phyloP scores from a whole-genome alignment of 2,329 filamentous ascomycete genomes.

The Dissoconium aciculare region DNA sequence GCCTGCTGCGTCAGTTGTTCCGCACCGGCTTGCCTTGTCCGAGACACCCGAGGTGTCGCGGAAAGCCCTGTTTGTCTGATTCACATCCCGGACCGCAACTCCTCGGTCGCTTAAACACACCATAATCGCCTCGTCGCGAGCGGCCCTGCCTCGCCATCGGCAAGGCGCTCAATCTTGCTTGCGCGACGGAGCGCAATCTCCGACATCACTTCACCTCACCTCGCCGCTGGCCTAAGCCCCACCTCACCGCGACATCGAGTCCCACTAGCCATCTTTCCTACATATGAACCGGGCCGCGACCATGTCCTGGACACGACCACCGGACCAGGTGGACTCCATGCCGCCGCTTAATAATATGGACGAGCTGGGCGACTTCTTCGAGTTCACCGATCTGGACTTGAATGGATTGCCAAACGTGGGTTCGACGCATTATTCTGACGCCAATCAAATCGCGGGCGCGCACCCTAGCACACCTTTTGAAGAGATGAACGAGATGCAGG shows the following conservation, averaged over 20 bases:
- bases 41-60: too few relatives aligned
- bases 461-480: constrained; percentile 19
- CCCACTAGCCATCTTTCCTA: background rate
- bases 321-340: constrained; percentile 29
- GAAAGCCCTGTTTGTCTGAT: too few relatives aligned
- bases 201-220: too few relatives aligned
- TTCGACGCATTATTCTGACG: constrained; percentile 13
- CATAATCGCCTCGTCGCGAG: too few relatives aligned
- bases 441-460: constrained; percentile 13
- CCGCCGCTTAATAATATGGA: constrained; percentile 27
- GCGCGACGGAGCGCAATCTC: too few relatives aligned
- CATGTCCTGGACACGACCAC: constrained; percentile 25
- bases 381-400: constrained; percentile 25
- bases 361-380: constrained; percentile 31
- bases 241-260: background rate
- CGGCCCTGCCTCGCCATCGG: too few relatives aligned
- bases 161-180: too few relatives aligned
- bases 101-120: too few relatives aligned
- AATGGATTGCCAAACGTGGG: constrained; percentile 15
- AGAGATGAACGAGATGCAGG: constrained; percentile 15
- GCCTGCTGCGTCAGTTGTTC: too few relatives aligned
- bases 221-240: background rate
- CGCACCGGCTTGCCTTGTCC: too few relatives aligned
- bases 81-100: too few relatives aligned
- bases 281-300: background rate